A percentile compares a stretch with the other conserved stretches of the same genome.
These are phyloP conservation scores for Coemansia sp. DNA, from an alignment of 192 early-diverging fungal species.

Conservation along the genomic window DNA sequence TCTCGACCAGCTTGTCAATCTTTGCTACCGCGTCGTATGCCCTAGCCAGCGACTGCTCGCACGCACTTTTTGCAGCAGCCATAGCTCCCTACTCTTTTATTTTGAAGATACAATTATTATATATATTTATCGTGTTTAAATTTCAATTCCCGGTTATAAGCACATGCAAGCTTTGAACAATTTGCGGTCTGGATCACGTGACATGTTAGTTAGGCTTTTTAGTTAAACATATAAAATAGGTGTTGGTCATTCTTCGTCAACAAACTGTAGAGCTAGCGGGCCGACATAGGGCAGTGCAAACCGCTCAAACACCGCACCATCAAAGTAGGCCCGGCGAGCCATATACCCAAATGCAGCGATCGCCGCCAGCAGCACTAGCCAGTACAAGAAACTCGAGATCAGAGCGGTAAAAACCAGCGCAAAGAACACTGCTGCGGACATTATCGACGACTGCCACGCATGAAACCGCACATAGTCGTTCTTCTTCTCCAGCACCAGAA, in stretches of 20 bases:
- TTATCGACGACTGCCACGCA: conserved; percentile 54
- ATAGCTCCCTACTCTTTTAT: not conserved
- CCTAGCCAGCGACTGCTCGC: conserved; percentile 24
- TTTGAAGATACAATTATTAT: too few species aligned
- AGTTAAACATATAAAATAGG: not conserved
- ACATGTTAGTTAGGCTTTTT: too few species aligned
- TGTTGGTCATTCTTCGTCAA: conserved; percentile 61
- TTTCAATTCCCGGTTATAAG: not conserved
- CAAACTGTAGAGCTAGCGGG: conserved; percentile 60
- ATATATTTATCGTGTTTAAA: not conserved
- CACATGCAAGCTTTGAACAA: too few species aligned
- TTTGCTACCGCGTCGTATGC: conserved; percentile 32
- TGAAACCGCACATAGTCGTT: conserved; percentile 63
- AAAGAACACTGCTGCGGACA: conserved; percentile 28
- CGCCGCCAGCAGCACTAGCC: conserved; percentile 28
- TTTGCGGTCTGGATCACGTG: too few species aligned
- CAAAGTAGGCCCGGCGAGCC: conserved; percentile 65
- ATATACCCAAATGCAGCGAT: conserved; percentile 23
- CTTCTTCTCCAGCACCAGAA: conserved; percentile 71
- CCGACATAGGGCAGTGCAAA: conserved; percentile 70
- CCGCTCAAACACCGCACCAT: conserved; percentile 67
- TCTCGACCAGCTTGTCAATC: conserved; percentile 40
- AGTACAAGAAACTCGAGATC: conserved; percentile 39
- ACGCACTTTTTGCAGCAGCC: conserved; percentile 6
- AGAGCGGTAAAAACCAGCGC: conserved; percentile 39